Evolutionary conservation across 2,329 filamentous ascomycete species (phyloP), one percentile per base, ranked within the genome.

Genomic region (Pezicula radicicola): DNA sequence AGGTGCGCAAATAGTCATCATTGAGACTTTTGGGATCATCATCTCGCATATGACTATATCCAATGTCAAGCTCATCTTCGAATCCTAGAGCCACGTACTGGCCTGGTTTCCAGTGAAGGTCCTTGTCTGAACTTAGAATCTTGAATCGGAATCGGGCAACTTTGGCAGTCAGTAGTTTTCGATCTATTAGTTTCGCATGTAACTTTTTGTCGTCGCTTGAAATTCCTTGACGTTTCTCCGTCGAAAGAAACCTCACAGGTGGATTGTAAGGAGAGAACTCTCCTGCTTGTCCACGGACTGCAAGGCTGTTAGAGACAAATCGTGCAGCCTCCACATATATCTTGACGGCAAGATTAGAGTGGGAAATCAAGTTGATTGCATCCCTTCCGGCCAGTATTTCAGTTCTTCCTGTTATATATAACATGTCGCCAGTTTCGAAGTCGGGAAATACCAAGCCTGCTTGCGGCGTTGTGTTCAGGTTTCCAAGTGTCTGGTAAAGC

Each of bases 11-110:
- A 55, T 83, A 92, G 65, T 96, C 90, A 64, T 96, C 91, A 61
- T 96, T 96, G 15, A 96, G 67, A 60, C 84, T 88, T 57, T 78
- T 78, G 5, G 91, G 91, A 58, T 95, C 89, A 52, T 88, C 83
- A 56, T 95, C 85, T 3, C 84, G 76, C 91, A 96, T 96, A 66
- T 96, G 91, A 46, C 78, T 81, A 68, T 91, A 96, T 1, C 91
- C 91, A 10, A 76, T 68, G 56, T 88, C 83, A 1, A 96, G 72
- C 60, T 92, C 84, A 0, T 75, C 67, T 12, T 77, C 74, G 62
- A 95, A 91, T 54, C 88, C 84, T 2, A 96, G 69, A 1, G 88
- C 91, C 16, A 89, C 80, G 68, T 94, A 89, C 63, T 95, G 89
- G 0, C 90, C 91, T 0, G 89, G 74, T 21, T 68, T 74, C 80